Evolutionary conservation across 176 grass and related monocot species (phyloP).

Genomic region (Triticum dicoccoides): DNA sequence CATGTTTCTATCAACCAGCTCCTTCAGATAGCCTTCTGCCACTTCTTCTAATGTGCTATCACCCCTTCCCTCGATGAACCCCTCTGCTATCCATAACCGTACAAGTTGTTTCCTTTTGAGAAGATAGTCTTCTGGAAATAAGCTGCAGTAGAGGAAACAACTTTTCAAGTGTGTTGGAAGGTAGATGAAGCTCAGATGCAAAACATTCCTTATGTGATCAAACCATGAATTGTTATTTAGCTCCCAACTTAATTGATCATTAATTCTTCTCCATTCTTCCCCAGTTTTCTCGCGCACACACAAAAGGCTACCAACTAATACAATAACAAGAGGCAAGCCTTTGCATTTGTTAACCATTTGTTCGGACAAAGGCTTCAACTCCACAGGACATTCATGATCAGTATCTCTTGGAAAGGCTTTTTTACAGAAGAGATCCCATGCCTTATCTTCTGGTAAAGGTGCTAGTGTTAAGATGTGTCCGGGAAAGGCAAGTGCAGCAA

Average conservation of each 20-base stretch:
- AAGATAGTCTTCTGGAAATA: background rate
- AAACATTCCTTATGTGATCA: background rate
- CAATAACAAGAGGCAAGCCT: no score
- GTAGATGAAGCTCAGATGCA: background rate
- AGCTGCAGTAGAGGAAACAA: background rate
- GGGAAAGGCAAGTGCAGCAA: no score
- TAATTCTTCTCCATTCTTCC: no score
- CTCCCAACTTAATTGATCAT: no score
- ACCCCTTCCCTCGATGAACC: background rate
- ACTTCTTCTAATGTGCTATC: slow-evolving; percentile 15
- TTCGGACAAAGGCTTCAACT: background rate
- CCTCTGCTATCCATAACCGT: slow-evolving; percentile 33
- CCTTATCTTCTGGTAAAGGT: background rate
- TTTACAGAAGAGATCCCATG: background rate
- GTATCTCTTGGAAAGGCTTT: background rate
- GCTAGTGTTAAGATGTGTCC: no score
- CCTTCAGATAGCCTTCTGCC: slow-evolving; percentile 9
- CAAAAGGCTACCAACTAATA: no score
- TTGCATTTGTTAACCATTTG: no score
- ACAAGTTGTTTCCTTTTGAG: background rate
- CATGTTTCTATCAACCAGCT: no score
- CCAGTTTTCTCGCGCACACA: no score
- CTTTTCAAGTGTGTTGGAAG: background rate
- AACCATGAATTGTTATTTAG: no score
- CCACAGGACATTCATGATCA: background rate